A percentile compares a stretch with the other conserved stretches of the same genome.
phyloP scores from a whole-genome alignment of 208 protist species.

The Leishmania arabica region DNA sequence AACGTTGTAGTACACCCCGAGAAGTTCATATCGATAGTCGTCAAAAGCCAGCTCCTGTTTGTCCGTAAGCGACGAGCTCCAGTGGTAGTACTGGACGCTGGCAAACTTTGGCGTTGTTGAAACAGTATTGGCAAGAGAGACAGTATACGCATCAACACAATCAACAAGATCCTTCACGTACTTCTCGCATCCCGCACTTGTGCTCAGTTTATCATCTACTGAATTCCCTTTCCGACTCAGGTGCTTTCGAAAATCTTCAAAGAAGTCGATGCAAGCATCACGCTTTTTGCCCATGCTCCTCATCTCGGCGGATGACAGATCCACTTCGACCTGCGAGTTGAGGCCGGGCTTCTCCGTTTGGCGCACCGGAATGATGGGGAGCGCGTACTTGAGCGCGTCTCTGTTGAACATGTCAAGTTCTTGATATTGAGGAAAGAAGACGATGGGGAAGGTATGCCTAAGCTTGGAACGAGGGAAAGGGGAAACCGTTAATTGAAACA shows the following conservation, averaged over 20 bases:
- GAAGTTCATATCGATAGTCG: constrained; percentile 77
- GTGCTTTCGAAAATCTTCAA: constrained; percentile 39
- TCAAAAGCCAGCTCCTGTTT: constrained; percentile 51
- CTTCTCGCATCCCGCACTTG: constrained; percentile 30
- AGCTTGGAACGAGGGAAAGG: background rate
- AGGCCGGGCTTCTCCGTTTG: constrained; percentile 22
- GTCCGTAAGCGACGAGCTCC: constrained; percentile 47
- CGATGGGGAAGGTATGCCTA: background rate
- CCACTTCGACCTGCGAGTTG: constrained; percentile 40
- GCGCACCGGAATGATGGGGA: constrained; percentile 23
- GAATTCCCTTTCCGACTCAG: constrained; percentile 12
- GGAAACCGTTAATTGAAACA: background rate
- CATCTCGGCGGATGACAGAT: constrained; percentile 35
- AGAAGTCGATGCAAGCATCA: constrained; percentile 33
- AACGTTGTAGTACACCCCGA: constrained; percentile 70
- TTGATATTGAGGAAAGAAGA: background rate
- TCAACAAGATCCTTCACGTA: constrained; percentile 31
- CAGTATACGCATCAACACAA: constrained; percentile 42
- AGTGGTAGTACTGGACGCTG: constrained; percentile 52
- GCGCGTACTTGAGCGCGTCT: constrained; percentile 14
- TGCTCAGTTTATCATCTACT: constrained; percentile 24
- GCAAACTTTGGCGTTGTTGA: constrained; percentile 39
- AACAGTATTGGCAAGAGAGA: constrained; percentile 33
- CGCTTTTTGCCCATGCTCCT: constrained; percentile 44
- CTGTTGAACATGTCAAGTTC: constrained; percentile 13